Percentiles rank a stretch among this genome's conserved stretches.
Evolutionary conservation across 1,139 yeast species (phyloP).

Genomic region (Taiozyma sp.): DNA sequence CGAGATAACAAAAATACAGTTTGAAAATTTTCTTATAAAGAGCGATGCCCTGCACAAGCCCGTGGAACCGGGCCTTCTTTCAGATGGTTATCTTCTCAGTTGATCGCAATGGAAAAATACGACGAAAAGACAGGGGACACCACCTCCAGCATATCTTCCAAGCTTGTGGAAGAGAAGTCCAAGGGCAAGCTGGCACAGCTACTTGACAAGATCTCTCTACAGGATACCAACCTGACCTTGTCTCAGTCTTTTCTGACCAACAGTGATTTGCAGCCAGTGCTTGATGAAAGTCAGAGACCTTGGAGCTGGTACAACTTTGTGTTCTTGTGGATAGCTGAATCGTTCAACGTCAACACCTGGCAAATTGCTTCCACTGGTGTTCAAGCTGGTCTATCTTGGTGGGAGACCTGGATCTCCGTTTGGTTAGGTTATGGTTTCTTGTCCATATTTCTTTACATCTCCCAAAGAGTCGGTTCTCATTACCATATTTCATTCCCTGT

Average conservation of each 20-base stretch:
- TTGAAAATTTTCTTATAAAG: background rate
- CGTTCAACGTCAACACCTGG: slow-evolving; percentile 86
- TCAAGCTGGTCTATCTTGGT: slow-evolving; percentile 71
- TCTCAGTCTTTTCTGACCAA: slow-evolving; percentile 60
- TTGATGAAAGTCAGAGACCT: slow-evolving; percentile 50
- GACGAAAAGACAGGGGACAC: background rate
- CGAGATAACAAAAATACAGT: background rate
- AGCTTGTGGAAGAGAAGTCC: background rate
- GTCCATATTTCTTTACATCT: slow-evolving; percentile 55
- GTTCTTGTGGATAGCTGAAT: slow-evolving; percentile 81
- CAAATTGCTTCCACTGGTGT: slow-evolving; percentile 86
- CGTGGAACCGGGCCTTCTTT: background rate
- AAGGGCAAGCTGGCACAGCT: background rate
- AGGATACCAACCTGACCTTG: slow-evolving; percentile 29
- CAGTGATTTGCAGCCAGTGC: slow-evolving; percentile 74
- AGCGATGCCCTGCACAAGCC: background rate
- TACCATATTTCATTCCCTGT: slow-evolving; percentile 81
- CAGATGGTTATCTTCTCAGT: background rate
- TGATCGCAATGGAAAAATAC: background rate
- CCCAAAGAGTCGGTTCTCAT: slow-evolving; percentile 66
- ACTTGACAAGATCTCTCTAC: slow-evolving; percentile 7
- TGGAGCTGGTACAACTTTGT: slow-evolving; percentile 83
- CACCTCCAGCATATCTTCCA: background rate
- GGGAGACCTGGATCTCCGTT: slow-evolving; percentile 85
- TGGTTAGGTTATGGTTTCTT: slow-evolving; percentile 66